phyloP scores from a whole-genome alignment of 495 filamentous ascomycete genomes.

The Aspergillus leporis region DNA sequence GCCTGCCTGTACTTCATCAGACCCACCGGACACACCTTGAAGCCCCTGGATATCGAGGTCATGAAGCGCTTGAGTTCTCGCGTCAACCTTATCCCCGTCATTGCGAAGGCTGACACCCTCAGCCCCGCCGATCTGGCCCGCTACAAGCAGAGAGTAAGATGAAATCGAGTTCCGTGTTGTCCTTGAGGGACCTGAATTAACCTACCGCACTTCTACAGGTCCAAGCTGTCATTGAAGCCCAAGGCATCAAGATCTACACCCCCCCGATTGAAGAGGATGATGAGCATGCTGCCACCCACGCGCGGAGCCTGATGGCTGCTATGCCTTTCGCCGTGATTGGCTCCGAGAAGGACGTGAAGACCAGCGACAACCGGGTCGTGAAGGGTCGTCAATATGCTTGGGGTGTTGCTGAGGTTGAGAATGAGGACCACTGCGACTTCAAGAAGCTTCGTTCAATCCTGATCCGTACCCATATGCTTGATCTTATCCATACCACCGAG shows the following conservation, averaged over 20 bases:
- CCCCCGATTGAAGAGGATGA: constrained; percentile 97
- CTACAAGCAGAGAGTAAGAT: constrained; percentile 86
- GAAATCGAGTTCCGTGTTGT: constrained; percentile 4
- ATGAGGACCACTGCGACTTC: constrained; percentile 99
- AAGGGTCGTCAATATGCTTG: constrained; percentile 99
- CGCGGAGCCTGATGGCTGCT: constrained; percentile 87
- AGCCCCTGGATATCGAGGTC: constrained; percentile 98
- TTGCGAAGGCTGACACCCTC: constrained; percentile 97
- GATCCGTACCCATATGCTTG: constrained; percentile 99
- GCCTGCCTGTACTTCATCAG: constrained; percentile 98
- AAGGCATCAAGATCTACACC: constrained; percentile 99
- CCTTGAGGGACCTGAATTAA: not conserved
- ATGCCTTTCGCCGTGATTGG: constrained; percentile 99
- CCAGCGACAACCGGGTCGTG: constrained; percentile 88
- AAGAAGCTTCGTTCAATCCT: constrained; percentile 99
- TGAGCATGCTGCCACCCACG: constrained; percentile 90
- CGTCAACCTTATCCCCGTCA: constrained; percentile 96
- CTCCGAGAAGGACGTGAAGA: constrained; percentile 98
- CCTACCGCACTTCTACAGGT: constrained; percentile 57
- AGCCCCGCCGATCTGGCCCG: constrained; percentile 86
- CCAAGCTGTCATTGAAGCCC: constrained; percentile 90
- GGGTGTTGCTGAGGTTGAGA: constrained; percentile 99
- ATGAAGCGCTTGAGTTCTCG: constrained; percentile 98
- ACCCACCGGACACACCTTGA: constrained; percentile 95
- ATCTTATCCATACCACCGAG: constrained; percentile 98